A percentile compares a stretch with the other conserved stretches of the same genome.
Evolutionary conservation across 2,329 filamentous ascomycete genomes (phyloP).

Genomic region (Allantophomopsis lycopodina): DNA sequence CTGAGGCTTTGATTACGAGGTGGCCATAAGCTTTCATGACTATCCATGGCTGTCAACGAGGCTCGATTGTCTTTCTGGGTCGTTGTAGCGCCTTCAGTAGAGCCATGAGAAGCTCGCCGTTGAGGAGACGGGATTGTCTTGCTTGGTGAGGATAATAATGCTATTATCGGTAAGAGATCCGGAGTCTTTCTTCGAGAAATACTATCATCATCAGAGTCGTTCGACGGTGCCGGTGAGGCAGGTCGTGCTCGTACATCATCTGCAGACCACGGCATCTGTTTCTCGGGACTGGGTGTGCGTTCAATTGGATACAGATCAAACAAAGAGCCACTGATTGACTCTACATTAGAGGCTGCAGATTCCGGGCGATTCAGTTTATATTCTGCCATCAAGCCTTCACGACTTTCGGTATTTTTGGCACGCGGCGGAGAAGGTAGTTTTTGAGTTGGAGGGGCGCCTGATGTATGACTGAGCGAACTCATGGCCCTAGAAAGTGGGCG

Average conservation of each 20-base stretch:
- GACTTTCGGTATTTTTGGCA: conserved; percentile 6
- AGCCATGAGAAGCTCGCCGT: too few relatives aligned
- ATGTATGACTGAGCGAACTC: conserved; percentile 7
- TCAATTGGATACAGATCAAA: conserved; percentile 4
- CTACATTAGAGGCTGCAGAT: neutral
- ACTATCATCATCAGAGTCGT: conserved; percentile 11
- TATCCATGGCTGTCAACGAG: conserved; percentile 3
- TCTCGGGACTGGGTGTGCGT: conserved; percentile 8
- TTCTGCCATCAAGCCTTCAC: conserved; percentile 4
- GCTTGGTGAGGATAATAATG: conserved; percentile 11
- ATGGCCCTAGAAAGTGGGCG: conserved; percentile 9
- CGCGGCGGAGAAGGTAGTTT: conserved; percentile 9
- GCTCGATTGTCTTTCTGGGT: conserved; percentile 6
- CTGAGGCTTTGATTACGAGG: too few relatives aligned
- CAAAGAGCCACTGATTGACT: conserved; percentile 8
- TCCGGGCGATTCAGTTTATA: neutral
- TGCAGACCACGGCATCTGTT: conserved; percentile 2
- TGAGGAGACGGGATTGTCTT: conserved; percentile 1
- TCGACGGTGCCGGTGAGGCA: conserved; percentile 7
- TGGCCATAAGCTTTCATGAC: conserved; percentile 1
- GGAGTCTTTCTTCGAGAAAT: conserved; percentile 8
- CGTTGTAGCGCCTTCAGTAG: neutral
- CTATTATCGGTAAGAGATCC: conserved; percentile 9
- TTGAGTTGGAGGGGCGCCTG: conserved; percentile 10
- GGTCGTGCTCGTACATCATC: conserved; percentile 1